A percentile compares a stretch with the other conserved stretches of the same genome.
Evolutionary conservation across 1,139 yeast genomes (phyloP).

Genomic region (Blastobotrys petasosporus): DNA sequence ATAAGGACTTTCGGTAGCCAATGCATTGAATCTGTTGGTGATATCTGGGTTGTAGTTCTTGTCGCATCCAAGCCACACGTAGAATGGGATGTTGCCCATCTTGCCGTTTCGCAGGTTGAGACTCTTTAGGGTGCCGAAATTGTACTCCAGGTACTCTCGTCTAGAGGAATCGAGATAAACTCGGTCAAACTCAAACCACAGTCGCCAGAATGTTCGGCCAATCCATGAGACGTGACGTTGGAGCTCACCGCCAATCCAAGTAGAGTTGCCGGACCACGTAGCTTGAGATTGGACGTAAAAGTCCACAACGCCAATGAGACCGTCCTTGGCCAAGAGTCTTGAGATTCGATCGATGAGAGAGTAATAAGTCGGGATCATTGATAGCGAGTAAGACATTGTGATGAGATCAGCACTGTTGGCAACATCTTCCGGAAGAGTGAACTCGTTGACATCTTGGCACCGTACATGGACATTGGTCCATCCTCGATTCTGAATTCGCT

Average conservation of each 20-base stretch:
- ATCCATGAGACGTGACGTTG: constrained; percentile 73
- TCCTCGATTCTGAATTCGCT: constrained; percentile 48
- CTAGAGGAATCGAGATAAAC: constrained; percentile 75
- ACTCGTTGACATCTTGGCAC: constrained; percentile 72
- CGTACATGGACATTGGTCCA: constrained; percentile 65
- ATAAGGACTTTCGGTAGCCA: constrained; percentile 77
- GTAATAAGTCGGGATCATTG: constrained; percentile 80
- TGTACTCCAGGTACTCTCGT: constrained; percentile 75
- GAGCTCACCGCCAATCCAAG: constrained; percentile 57
- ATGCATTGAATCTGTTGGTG: constrained; percentile 31
- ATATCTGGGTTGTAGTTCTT: constrained; percentile 54
- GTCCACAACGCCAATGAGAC: constrained; percentile 66
- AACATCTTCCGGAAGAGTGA: constrained; percentile 37
- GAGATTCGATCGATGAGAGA: constrained; percentile 71
- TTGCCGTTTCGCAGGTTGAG: constrained; percentile 57
- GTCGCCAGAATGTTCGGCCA: constrained; percentile 73
- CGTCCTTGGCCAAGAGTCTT: constrained; percentile 47
- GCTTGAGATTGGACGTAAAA: constrained; percentile 54
- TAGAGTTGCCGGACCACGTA: background rate
- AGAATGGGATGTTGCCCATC: constrained; percentile 72
- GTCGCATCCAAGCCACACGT: constrained; percentile 78
- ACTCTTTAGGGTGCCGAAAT: constrained; percentile 73
- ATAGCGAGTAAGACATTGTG: constrained; percentile 72
- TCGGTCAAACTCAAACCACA: constrained; percentile 82
- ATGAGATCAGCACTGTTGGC: constrained; percentile 49